Evolutionary conservation across 2,329 filamentous ascomycete species (phyloP).

Genomic region (Hirsutella minnesotensis): DNA sequence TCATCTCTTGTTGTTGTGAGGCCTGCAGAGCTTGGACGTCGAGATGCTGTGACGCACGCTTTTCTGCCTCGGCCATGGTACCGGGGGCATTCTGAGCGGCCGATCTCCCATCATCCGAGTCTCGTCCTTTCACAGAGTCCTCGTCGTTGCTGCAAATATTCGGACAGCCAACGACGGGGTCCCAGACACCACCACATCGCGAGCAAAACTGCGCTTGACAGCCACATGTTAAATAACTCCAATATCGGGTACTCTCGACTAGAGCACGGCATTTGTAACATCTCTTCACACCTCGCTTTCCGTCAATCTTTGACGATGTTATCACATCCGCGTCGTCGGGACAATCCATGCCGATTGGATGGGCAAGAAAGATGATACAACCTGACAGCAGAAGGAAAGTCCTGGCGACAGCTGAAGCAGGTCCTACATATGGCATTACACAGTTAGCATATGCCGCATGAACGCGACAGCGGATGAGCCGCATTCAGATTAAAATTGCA

Average conservation of each 20-base stretch:
- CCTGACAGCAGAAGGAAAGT: constrained; percentile 29
- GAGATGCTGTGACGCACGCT: constrained; percentile 28
- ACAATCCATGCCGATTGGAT: constrained; percentile 46
- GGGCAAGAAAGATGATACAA: constrained; percentile 45
- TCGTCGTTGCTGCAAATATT: constrained; percentile 46
- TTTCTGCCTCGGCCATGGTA: constrained; percentile 28
- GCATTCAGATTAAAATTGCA: background rate
- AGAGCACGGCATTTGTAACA: constrained; percentile 56
- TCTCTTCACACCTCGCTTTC: constrained; percentile 48
- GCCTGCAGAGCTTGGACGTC: constrained; percentile 32
- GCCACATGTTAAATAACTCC: constrained; percentile 51
- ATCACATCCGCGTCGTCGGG: constrained; percentile 50
- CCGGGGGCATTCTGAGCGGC: constrained; percentile 34
- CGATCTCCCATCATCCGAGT: constrained; percentile 34
- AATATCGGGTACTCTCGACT: constrained; percentile 49
- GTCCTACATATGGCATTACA: constrained; percentile 31
- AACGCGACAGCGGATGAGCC: background rate
- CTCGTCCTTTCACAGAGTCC: constrained; percentile 37
- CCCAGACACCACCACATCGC: constrained; percentile 49
- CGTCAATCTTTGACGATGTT: constrained; percentile 48
- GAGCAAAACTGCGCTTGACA: constrained; percentile 64
- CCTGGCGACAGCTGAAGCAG: constrained; percentile 46
- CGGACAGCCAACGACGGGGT: constrained; percentile 41
- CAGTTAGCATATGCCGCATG: background rate
- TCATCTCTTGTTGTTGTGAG: constrained; percentile 37